Percentiles rank a stretch among this genome's conserved stretches.
These are phyloP conservation scores for Paecilomyces dactylethromorphus DNA, from an alignment of 2,329 filamentous ascomycete species.

Conservation along the genomic window DNA sequence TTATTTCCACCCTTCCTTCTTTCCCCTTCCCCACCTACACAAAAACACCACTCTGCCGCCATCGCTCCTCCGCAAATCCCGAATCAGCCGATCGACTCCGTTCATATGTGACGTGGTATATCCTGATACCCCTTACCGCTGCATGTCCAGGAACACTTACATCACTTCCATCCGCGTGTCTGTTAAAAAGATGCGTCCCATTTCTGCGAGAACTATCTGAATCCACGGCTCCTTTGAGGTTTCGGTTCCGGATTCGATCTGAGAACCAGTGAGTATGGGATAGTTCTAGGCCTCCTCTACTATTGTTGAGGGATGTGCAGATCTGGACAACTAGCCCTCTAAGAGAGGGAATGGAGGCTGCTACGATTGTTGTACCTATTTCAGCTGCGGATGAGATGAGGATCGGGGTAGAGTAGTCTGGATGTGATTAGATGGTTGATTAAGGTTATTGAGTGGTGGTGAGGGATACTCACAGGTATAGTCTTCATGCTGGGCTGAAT, in stretches of 20 bases:
- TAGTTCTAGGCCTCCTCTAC: not conserved
- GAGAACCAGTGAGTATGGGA: not conserved
- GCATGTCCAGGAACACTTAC: not conserved
- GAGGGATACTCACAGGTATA: constrained; percentile 11
- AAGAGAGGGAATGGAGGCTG: constrained; percentile 20
- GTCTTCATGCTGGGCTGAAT: constrained; percentile 15
- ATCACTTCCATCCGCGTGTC: not conserved
- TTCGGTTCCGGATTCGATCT: not conserved
- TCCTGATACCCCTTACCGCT: not conserved
- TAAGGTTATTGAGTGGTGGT: not conserved
- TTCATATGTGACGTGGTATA: not conserved
- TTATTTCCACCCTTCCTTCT: not conserved
- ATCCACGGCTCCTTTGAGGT: not conserved
- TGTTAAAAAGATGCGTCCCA: not conserved
- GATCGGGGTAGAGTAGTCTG: constrained; percentile 13
- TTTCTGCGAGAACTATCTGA: not conserved
- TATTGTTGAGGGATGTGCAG: not conserved
- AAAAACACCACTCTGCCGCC: not conserved
- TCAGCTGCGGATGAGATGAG: constrained; percentile 23
- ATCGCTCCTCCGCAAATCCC: not conserved
- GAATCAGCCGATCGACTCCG: not conserved
- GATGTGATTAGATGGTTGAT: not conserved
- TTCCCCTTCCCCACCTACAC: not conserved
- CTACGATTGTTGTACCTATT: constrained; percentile 20
- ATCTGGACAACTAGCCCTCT: constrained; percentile 17